phyloP scores from a whole-genome alignment of 345 rosid genomes.

The Iberis pinnata region DNA sequence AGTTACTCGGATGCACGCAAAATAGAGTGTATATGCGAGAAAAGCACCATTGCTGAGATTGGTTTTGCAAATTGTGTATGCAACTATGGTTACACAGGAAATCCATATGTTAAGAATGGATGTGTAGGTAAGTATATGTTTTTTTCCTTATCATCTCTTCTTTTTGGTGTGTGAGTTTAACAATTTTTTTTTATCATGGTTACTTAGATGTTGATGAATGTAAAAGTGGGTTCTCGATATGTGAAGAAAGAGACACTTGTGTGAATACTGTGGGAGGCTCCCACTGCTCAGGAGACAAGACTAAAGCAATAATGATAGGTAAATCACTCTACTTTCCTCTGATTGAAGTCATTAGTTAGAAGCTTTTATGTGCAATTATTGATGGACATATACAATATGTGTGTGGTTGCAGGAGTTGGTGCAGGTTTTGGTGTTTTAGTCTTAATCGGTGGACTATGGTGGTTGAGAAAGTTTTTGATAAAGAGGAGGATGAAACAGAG shows the following conservation, averaged over 20 bases:
- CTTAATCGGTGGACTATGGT: neutral
- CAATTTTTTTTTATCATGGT: no score
- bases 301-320: conserved; percentile 9
- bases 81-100: conserved; percentile 26
- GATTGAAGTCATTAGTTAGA: neutral
- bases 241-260: neutral
- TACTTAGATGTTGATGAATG: conserved; percentile 10
- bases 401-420: conserved; percentile 14
- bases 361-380: neutral
- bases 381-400: neutral
- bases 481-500: neutral
- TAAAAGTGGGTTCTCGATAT: neutral
- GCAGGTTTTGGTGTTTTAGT: conserved; percentile 12
- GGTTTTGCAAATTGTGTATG: conserved; percentile 26
- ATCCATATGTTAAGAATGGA: conserved; percentile 14
- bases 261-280: neutral
- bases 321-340: neutral
- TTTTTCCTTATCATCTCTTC: neutral
- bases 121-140: conserved; percentile 27
- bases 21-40: conserved; percentile 7
- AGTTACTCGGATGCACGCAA: neutral
- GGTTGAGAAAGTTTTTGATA: neutral
- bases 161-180: no score
- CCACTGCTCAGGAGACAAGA: neutral
- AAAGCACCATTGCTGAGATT: neutral